Evolutionary conservation across 352 stramenopile genomes (phyloP).

Genomic region (Globisporangium uncinulatum): DNA sequence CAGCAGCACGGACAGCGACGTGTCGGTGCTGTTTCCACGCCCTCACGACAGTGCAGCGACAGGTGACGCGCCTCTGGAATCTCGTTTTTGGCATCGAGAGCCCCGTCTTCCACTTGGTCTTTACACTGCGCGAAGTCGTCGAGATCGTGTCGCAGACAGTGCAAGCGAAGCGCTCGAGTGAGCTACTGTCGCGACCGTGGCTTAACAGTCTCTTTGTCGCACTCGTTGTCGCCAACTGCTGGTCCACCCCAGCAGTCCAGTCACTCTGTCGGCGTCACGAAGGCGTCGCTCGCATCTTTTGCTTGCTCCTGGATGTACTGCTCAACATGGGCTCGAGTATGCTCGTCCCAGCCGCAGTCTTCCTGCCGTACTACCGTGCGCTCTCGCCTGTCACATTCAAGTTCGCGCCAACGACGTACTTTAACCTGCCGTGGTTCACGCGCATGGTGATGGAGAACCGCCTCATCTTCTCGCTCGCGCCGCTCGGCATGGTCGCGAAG

Average conservation of each 20-base stretch:
- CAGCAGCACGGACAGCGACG: too few species aligned
- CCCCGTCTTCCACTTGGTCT: constrained; percentile 2
- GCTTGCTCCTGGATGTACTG: constrained; percentile 13
- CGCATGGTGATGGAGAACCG: constrained; percentile 22
- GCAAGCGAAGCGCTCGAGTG: constrained; percentile 14
- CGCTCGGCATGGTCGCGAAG: constrained; percentile 14
- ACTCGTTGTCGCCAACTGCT: constrained; percentile 10
- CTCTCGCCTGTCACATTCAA: constrained; percentile 11
- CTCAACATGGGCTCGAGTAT: constrained; percentile 16
- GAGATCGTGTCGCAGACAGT: constrained; percentile 14
- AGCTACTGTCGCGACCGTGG: constrained; percentile 1
- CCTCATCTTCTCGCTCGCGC: constrained; percentile 14
- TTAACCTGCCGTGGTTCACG: constrained; percentile 15
- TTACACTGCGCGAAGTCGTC: constrained; percentile 9
- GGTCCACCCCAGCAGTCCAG: constrained; percentile 12
- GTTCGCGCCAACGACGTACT: constrained; percentile 16
- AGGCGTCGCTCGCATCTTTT: constrained; percentile 14
- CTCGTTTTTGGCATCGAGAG: constrained; percentile 9
- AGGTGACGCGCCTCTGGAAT: too few species aligned
- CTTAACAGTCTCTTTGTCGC: neutral
- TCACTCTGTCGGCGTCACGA: neutral
- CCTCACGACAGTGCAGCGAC: too few species aligned
- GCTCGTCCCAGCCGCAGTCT: constrained; percentile 14
- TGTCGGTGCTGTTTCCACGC: too few species aligned
- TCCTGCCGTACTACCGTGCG: constrained; percentile 17